These are phyloP conservation scores for Saxophila tyrrhenica DNA, from an alignment of 495 filamentous ascomycete species.

Conservation along the genomic window DNA sequence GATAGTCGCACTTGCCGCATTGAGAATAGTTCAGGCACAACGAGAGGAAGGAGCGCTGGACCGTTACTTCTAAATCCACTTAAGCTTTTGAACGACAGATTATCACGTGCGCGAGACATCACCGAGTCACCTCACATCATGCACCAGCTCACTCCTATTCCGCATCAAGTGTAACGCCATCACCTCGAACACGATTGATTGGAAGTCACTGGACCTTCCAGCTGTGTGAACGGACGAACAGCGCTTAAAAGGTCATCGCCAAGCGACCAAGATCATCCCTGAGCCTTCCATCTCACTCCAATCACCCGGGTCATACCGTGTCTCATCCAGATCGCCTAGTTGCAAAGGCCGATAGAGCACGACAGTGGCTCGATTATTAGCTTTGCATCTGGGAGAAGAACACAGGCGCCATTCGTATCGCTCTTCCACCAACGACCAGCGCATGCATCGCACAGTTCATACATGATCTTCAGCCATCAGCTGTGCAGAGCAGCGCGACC, in stretches of 20 bases:
- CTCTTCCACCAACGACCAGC: no score
- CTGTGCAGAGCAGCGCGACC: constrained; percentile 8
- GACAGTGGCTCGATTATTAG: no score
- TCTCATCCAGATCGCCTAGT: no score
- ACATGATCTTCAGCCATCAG: constrained; percentile 15
- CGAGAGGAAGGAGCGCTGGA: not conserved
- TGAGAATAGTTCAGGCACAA: not conserved
- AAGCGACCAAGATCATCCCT: not conserved
- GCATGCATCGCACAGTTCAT: no score
- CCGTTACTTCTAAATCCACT: not conserved
- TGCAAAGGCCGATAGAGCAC: no score
- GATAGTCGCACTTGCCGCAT: not conserved
- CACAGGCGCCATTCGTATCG: no score
- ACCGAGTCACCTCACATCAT: no score
- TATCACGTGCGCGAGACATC: not conserved
- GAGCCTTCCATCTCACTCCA: constrained; percentile 3
- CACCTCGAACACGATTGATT: not conserved
- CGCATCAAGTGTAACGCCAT: no score
- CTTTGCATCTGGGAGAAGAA: no score
- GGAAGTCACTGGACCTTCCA: not conserved
- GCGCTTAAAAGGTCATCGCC: not conserved
- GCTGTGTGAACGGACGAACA: not conserved
- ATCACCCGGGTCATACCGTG: constrained; percentile 8
- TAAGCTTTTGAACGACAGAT: not conserved
- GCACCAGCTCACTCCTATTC: no score